Evolutionary conservation across 2,329 filamentous ascomycete species (phyloP).

Genomic region (Pseudopithomyces chartarum): DNA sequence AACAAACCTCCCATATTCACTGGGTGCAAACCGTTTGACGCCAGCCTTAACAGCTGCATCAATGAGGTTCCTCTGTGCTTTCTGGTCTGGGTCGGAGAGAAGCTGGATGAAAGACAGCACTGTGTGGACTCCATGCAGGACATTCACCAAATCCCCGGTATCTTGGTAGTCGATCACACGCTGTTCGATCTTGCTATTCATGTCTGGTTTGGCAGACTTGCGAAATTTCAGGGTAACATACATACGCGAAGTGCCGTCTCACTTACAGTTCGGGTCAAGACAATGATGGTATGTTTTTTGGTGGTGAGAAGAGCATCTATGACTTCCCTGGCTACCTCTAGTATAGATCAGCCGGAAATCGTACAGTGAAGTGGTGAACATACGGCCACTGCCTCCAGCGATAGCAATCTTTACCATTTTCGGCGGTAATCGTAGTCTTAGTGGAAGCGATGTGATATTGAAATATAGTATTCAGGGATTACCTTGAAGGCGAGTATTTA

Average conservation of each 20-base stretch:
- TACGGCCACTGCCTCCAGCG: slow-evolving; percentile 54
- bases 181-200: not conserved
- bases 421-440: not conserved
- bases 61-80: slow-evolving; percentile 17
- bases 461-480: no score
- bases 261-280: slow-evolving; percentile 54
- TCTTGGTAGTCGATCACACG: slow-evolving; percentile 49
- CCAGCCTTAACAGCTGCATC: slow-evolving; percentile 21
- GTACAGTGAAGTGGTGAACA: slow-evolving; percentile 13
- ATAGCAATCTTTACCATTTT: slow-evolving; percentile 54
- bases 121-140: slow-evolving; percentile 54
- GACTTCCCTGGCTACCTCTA: slow-evolving; percentile 57
- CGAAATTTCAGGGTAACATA: slow-evolving; percentile 33
- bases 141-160: slow-evolving; percentile 36
- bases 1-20: slow-evolving; percentile 22
- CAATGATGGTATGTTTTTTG: slow-evolving; percentile 55
- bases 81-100: slow-evolving; percentile 17
- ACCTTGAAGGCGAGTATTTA: not conserved
- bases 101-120: slow-evolving; percentile 57
- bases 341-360: not conserved
- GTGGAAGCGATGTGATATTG: no score
- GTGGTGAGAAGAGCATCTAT: slow-evolving; percentile 54
- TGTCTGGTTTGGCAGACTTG: slow-evolving; percentile 5
- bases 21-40: slow-evolving; percentile 22
- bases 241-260: not conserved